phyloP scores from a whole-genome alignment of 108 stramenopile genomes.

The Fistulifera pelliculosa region DNA sequence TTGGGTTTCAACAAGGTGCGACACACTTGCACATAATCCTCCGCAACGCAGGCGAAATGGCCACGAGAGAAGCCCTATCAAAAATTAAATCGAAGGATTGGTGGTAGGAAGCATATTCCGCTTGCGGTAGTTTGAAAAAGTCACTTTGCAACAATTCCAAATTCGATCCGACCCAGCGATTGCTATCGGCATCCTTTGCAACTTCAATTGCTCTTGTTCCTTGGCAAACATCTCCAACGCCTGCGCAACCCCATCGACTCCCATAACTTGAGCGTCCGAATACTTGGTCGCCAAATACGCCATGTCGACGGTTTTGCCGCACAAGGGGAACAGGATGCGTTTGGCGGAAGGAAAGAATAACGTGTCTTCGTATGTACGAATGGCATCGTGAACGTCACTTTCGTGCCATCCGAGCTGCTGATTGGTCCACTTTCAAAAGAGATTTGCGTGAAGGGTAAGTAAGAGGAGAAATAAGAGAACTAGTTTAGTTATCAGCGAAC shows the following conservation, averaged over 20 bases:
- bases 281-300: conserved; percentile 43
- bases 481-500: too few relatives aligned
- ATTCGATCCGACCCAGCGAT: conserved; percentile 35
- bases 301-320: conserved; percentile 82
- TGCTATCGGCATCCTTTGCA: conserved; percentile 20
- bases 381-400: background rate
- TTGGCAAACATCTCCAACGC: conserved; percentile 62
- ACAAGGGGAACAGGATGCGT: conserved; percentile 64
- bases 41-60: conserved; percentile 57
- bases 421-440: background rate
- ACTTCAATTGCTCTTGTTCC: conserved; percentile 50
- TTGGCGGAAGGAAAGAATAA: too few relatives aligned
- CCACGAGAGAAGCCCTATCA: conserved; percentile 77
- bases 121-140: conserved; percentile 46
- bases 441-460: background rate
- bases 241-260: conserved; percentile 62
- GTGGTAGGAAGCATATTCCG: background rate
- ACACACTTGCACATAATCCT: conserved; percentile 44
- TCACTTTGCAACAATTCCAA: conserved; percentile 56
- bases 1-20: conserved; percentile 41
- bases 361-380: too few relatives aligned
- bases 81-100: conserved; percentile 51
- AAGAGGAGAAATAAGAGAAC: background rate
- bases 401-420: background rate
- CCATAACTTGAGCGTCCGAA: conserved; percentile 36